phyloP scores from a whole-genome alignment of 2,329 filamentous ascomycete genomes.

The Clarireedia monteithiana region DNA sequence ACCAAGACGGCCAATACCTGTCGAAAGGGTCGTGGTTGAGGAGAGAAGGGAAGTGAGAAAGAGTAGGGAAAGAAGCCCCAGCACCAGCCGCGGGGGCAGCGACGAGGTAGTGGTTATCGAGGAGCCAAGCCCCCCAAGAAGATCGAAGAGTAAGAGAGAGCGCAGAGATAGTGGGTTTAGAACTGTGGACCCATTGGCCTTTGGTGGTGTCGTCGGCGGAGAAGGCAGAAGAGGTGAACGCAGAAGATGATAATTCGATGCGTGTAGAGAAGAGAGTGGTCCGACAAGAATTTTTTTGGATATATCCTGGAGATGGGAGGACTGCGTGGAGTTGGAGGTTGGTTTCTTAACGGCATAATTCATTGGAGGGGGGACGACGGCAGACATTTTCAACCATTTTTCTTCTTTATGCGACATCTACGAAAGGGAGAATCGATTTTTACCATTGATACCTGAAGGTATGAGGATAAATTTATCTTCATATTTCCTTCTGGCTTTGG shows the following conservation, averaged over 20 bases:
- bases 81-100: slow-evolving; percentile 15
- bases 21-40: slow-evolving; percentile 27
- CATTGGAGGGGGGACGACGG: neutral
- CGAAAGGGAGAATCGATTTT: too few relatives aligned
- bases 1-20: slow-evolving; percentile 9
- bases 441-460: neutral
- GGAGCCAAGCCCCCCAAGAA: slow-evolving; percentile 28
- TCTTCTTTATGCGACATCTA: neutral
- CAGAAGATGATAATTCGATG: slow-evolving; percentile 7
- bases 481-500: neutral
- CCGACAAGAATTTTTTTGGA: neutral
- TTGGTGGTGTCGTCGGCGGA: slow-evolving; percentile 24
- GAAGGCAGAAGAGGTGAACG: slow-evolving; percentile 19
- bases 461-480: neutral
- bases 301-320: neutral
- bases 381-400: neutral
- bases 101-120: slow-evolving; percentile 31
- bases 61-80: slow-evolving; percentile 15
- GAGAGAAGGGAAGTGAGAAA: slow-evolving; percentile 21
- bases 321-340: neutral
- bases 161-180: slow-evolving; percentile 26
- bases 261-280: neutral
- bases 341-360: neutral
- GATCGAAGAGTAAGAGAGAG: slow-evolving; percentile 23
- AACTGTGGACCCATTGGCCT: slow-evolving; percentile 26